These are phyloP conservation scores for Elsinoe necatrix DNA, from an alignment of 2,329 filamentous ascomycete species.

Conservation along the genomic window DNA sequence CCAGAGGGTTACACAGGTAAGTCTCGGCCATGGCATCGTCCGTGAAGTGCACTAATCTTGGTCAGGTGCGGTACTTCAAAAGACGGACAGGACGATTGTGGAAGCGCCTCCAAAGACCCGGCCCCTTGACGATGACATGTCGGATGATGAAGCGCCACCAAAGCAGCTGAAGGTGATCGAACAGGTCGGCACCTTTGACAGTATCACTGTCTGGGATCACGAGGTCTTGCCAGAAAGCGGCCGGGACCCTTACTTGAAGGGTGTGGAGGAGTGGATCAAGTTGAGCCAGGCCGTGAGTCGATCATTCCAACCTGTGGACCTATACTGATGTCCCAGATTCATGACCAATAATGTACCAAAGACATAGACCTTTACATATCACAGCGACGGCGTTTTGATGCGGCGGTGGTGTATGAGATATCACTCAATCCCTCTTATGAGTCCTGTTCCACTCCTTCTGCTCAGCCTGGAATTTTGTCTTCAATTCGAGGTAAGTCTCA, in stretches of 20 bases:
- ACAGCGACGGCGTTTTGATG: neutral
- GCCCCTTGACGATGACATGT: conserved; percentile 34
- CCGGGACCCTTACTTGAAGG: conserved; percentile 62
- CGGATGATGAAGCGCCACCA: conserved; percentile 39
- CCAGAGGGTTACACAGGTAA: conserved; percentile 60
- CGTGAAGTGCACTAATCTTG: neutral
- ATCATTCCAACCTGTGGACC: neutral
- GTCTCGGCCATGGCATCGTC: neutral
- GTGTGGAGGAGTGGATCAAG: conserved; percentile 70
- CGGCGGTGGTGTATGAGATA: neutral
- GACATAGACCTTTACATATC: neutral
- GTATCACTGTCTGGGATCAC: conserved; percentile 77
- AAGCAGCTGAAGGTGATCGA: conserved; percentile 49
- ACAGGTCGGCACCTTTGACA: conserved; percentile 59
- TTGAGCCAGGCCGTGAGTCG: conserved; percentile 58
- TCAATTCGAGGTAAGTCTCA: conserved; percentile 38
- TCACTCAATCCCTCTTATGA: neutral
- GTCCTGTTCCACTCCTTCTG: conserved; percentile 37
- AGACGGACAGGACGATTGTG: conserved; percentile 22
- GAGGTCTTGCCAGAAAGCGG: conserved; percentile 55
- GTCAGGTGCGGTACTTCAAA: conserved; percentile 21
- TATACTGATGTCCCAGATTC: neutral
- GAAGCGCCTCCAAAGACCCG: conserved; percentile 19
- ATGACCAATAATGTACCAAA: neutral
- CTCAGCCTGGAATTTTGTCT: conserved; percentile 41